Conservation (phyloP, 78 protist species). For the Dictyostelium firmibasis region DNA sequence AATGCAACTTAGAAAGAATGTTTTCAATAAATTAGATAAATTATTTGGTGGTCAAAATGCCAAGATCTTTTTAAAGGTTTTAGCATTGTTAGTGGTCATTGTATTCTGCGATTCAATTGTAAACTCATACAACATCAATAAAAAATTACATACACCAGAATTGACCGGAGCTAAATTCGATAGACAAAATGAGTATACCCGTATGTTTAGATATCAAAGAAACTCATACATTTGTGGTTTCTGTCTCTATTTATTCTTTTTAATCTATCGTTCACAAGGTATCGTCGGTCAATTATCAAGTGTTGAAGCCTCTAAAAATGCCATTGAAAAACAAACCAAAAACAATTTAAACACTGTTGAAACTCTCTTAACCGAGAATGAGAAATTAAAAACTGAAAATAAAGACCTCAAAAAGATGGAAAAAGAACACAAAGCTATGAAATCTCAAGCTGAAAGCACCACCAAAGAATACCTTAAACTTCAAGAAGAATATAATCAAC, state of each 20-base stretch:
- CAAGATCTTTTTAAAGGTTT: slow-evolving; percentile 7
- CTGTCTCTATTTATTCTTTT: slow-evolving; percentile 32
- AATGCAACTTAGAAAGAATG: slow-evolving; percentile 19
- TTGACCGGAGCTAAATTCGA: neutral
- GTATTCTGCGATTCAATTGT: slow-evolving; percentile 24
- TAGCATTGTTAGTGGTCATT: neutral
- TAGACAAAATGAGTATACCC: neutral
- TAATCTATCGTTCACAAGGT: slow-evolving; percentile 58
- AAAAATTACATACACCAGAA: slow-evolving; percentile 19
- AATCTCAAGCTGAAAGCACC: slow-evolving; percentile 56
- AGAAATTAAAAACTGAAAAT: neutral
- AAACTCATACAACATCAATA: neutral
- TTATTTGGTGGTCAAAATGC: slow-evolving; percentile 14
- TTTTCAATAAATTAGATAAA: neutral
- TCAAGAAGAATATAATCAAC: slow-evolving; percentile 17
- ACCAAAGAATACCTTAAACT: slow-evolving; percentile 28
- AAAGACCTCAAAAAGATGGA: slow-evolving; percentile 31
- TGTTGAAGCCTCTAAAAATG: slow-evolving; percentile 28
- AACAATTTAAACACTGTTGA: slow-evolving; percentile 21
- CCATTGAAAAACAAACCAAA: slow-evolving; percentile 23
- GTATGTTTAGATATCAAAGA: slow-evolving; percentile 53
- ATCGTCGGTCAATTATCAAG: slow-evolving; percentile 10
- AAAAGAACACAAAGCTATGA: slow-evolving; percentile 64
- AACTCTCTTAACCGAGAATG: neutral
- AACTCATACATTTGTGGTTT: slow-evolving; percentile 62